These are phyloP conservation scores for Tritrichomonas musculus DNA, from an alignment of 208 protist species.

Conservation along the genomic window DNA sequence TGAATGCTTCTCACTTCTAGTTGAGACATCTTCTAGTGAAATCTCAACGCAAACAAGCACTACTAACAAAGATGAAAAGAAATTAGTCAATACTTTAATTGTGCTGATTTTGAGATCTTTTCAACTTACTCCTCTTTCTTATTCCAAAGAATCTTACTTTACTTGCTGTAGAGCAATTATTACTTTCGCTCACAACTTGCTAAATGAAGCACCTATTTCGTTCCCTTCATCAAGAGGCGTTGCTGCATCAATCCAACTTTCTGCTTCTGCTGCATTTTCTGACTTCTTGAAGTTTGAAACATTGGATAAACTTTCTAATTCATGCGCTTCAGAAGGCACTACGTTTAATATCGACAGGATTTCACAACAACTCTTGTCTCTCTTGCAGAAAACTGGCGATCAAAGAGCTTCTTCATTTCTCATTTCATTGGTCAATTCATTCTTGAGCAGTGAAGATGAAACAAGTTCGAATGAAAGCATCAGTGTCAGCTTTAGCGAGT, in stretches of 20 bases:
- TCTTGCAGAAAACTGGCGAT: neutral
- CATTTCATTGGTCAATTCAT: neutral
- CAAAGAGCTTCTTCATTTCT: neutral
- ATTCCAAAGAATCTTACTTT: neutral
- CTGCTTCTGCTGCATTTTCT: neutral
- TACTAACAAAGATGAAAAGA: no score
- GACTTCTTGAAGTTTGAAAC: constrained; percentile 5
- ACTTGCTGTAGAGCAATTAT: neutral
- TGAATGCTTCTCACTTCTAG: neutral
- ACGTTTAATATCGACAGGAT: no score
- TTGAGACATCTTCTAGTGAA: neutral
- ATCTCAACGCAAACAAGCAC: neutral
- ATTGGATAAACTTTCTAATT: no score
- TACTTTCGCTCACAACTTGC: neutral
- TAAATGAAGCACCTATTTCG: neutral
- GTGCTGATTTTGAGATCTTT: neutral
- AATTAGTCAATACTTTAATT: no score
- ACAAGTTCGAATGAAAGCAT: no score
- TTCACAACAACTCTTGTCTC: neutral
- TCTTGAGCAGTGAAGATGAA: no score
- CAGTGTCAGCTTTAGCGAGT: no score
- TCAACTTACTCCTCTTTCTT: neutral
- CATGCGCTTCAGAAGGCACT: no score
- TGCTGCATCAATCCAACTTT: neutral
- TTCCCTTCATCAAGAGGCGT: neutral